Evolutionary conservation across 2,329 filamentous ascomycete genomes (phyloP).

Genomic region (Aspergillus sp.): DNA sequence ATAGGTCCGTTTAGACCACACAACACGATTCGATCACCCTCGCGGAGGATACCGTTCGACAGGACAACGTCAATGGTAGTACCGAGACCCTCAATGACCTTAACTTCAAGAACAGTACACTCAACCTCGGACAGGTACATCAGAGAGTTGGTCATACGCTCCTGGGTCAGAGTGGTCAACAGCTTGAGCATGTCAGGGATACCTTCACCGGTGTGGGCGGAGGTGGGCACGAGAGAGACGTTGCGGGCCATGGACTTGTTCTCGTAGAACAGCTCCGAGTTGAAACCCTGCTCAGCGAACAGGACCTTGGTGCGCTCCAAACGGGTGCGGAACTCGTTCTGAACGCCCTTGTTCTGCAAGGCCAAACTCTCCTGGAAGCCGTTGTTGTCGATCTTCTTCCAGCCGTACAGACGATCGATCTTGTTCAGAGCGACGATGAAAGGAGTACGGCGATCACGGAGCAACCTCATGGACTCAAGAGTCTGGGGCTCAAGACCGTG

Average conservation of each 20-base stretch:
- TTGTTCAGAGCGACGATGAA: constrained; percentile 99
- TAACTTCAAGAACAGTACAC: constrained; percentile 96
- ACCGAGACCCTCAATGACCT: constrained; percentile 97
- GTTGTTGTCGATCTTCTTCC: constrained; percentile 99
- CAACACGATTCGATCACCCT: constrained; percentile 91
- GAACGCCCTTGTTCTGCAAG: constrained; percentile 87
- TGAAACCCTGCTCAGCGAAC: constrained; percentile 96
- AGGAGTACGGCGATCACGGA: constrained; percentile 90
- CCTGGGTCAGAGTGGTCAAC: constrained; percentile 86
- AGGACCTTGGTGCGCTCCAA: constrained; percentile 89
- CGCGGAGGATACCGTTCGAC: constrained; percentile 89
- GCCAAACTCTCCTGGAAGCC: constrained; percentile 91
- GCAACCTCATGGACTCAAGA: constrained; percentile 91
- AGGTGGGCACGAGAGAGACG: constrained; percentile 96
- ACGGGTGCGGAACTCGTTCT: constrained; percentile 91
- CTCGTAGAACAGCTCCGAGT: constrained; percentile 93
- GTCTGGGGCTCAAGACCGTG: constrained; percentile 98
- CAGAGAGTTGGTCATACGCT: constrained; percentile 93
- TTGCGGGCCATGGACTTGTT: constrained; percentile 96
- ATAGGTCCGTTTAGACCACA: constrained; percentile 98
- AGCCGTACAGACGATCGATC: constrained; percentile 98
- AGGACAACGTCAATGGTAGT: constrained; percentile 98
- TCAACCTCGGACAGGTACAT: constrained; percentile 99
- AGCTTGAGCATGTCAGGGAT: constrained; percentile 99
- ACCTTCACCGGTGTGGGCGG: constrained; percentile 97